A percentile compares a stretch with the other conserved stretches of the same genome.
These are phyloP conservation scores for Neonectria ditissima DNA, from an alignment of 2,329 filamentous ascomycete species.

Conservation along the genomic window DNA sequence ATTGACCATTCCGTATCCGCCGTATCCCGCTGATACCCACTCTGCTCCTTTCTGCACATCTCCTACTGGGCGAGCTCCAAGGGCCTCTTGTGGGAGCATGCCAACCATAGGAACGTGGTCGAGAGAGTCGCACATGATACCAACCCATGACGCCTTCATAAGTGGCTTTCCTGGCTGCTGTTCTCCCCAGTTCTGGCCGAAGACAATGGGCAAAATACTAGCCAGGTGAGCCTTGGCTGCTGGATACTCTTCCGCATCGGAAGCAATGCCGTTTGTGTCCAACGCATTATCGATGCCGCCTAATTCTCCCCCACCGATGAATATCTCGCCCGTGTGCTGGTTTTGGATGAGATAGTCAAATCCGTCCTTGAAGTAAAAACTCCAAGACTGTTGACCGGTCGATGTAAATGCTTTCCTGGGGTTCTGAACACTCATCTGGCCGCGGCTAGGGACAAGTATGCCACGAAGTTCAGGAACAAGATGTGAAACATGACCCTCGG, in stretches of 20 bases:
- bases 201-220: not conserved
- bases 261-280: not conserved
- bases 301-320: not conserved
- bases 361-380: conserved; percentile 14
- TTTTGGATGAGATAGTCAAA: conserved; percentile 30
- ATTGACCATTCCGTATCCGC: conserved; percentile 40
- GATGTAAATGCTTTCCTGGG: conserved; percentile 33
- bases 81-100: conserved; percentile 6
- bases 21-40: conserved; percentile 39
- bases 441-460: conserved; percentile 52
- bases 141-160: conserved; percentile 11
- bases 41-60: not conserved
- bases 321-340: not conserved
- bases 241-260: not conserved
- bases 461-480: conserved; percentile 55
- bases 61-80: not conserved
- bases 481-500: conserved; percentile 56
- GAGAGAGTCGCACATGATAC: conserved; percentile 18
- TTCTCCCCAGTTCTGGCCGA: not conserved
- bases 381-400: conserved; percentile 32
- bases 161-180: not conserved
- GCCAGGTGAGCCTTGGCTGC: not conserved
- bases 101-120: conserved; percentile 16
- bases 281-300: not conserved
- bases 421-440: conserved; percentile 57